Base-by-base conservation (phyloP, 345 rosid genomes). In the Anastatica hierochuntica region DNA sequence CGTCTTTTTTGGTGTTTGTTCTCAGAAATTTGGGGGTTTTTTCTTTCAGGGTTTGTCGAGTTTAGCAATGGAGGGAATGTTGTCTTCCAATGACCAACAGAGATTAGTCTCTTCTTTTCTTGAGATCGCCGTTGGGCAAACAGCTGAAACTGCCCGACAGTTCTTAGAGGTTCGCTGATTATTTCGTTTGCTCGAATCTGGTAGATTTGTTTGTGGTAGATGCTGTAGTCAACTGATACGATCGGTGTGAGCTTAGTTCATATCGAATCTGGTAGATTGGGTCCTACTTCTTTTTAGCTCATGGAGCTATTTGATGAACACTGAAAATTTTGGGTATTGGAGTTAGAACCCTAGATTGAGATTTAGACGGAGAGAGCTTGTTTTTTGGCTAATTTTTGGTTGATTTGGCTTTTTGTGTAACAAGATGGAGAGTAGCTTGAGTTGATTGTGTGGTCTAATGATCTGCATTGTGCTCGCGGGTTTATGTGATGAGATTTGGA, bases 81-180 rank as follows among this genome's bases (percentile, higher is more conserved):
- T 74, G 41, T 75, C 94, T 31, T 56, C 83, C 2, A 49, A 50
- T 65, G 88, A 92, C 43, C 54, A 78, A 75, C 87, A 88, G 75
- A 70, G 65, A 24, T 72, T 85, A 79, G 85, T 92, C 68, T 72
- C 95, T 63, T 92, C 95, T 51, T 92, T 92, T 74, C 90, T 92
- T 40, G 98, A 92, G 78, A 80, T 92, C 80, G 97, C 98, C 31
- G 94, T 81, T 8, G 98, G 97, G 41, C 95, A 92, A 63, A 85
- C 90, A 18, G 68, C 83, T 29, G 90, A 85, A 43, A 92, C 95
- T 19, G 98, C 98, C 56, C 60, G 72, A 15, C 95, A 85, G 67
- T 88, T 92, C 75, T 64, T 92, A 66, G 81, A 85, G 95, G 98
- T 92, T 58, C 24, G 43, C 14, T n/a, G n/a, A n/a, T n/a, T n/a